These are phyloP conservation scores for Escovopsis sp. DNA, from an alignment of 2,329 filamentous ascomycete species.

Conservation along the genomic window DNA sequence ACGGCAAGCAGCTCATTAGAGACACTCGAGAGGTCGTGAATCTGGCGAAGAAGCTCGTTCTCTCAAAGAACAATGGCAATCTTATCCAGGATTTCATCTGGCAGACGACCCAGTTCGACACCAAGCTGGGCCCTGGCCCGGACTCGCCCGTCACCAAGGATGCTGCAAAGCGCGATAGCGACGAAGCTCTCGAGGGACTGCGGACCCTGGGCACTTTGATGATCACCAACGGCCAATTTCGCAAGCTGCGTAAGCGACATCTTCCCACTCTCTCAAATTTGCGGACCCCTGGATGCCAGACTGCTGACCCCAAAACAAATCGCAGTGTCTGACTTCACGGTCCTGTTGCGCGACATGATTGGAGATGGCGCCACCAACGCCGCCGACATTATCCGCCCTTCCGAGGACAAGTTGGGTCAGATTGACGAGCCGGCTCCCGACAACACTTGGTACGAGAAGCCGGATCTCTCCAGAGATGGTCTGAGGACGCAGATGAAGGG, in stretches of 20 bases:
- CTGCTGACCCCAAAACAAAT: constrained; percentile 7
- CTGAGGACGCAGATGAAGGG: constrained; percentile 54
- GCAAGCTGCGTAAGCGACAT: constrained; percentile 62
- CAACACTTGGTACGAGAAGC: constrained; percentile 85
- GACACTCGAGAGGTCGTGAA: constrained; percentile 70
- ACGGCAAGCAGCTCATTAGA: constrained; percentile 63
- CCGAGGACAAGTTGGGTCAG: constrained; percentile 57
- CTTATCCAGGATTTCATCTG: constrained; percentile 94
- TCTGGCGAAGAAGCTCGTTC: constrained; percentile 67
- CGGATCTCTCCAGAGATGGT: constrained; percentile 55
- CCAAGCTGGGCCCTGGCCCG: constrained; percentile 45
- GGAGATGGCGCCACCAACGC: constrained; percentile 76
- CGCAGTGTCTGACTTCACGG: constrained; percentile 57
- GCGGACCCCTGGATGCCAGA: background rate
- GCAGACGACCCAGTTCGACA: constrained; percentile 66
- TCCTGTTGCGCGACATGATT: constrained; percentile 78
- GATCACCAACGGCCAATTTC: constrained; percentile 91
- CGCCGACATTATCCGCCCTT: constrained; percentile 59
- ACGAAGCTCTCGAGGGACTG: constrained; percentile 70
- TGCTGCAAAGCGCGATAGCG: constrained; percentile 64
- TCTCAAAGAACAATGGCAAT: constrained; percentile 92
- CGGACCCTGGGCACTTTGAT: constrained; percentile 77
- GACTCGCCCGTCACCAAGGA: constrained; percentile 59
- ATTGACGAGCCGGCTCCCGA: constrained; percentile 77
- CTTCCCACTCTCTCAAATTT: background rate